Conservation (phyloP, 2,329 filamentous ascomycete species). For the Calonectria ilicicola region DNA sequence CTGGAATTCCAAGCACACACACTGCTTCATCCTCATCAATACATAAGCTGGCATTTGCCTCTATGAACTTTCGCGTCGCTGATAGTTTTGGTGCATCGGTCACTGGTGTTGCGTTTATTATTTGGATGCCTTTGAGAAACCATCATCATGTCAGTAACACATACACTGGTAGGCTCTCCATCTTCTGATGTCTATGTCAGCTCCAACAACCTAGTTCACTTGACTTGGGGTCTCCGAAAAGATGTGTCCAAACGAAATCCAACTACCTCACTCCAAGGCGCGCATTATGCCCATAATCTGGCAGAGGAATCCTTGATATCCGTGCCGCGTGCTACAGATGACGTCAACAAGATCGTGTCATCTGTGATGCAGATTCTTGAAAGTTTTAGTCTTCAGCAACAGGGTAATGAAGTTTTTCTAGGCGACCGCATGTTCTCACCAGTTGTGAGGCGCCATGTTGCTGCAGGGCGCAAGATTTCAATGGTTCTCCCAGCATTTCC, state of each 20-base stretch:
- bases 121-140: background rate
- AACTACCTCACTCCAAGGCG: background rate
- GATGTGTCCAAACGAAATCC: background rate
- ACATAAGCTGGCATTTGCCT: background rate
- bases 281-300: background rate
- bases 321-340: background rate
- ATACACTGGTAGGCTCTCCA: background rate
- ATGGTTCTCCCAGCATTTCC: background rate
- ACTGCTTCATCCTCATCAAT: background rate
- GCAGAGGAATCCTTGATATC: background rate
- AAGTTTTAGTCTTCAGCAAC: background rate
- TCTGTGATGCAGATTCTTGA: background rate
- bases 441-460: background rate
- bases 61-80: background rate
- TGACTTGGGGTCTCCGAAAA: background rate
- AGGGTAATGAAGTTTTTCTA: background rate
- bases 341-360: background rate
- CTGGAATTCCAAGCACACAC: background rate
- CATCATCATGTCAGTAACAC: background rate
- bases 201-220: background rate
- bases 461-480: background rate
- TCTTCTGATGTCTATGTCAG: background rate
- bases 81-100: background rate
- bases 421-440: background rate
- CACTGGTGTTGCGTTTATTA: background rate